Percentiles rank a stretch among this genome's conserved stretches.
Conservation (phyloP, 108 stramenopile species). For the Schizochytrium sp. region DNA sequence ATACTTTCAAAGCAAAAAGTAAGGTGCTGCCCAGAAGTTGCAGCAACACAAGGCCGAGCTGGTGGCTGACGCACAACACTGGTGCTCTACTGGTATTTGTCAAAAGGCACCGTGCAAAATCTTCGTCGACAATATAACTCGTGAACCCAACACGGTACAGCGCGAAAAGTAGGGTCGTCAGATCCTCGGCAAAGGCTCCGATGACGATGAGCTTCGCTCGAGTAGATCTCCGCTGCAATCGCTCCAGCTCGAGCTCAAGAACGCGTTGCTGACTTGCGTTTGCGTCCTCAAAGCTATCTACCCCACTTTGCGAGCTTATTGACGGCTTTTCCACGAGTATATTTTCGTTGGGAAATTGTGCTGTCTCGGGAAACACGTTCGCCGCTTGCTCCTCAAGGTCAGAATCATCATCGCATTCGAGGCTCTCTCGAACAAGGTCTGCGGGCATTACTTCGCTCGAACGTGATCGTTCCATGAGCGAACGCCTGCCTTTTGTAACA, state of each 20-base stretch:
- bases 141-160: background rate
- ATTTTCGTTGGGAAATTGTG: too few species aligned
- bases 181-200: background rate
- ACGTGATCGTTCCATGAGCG: background rate
- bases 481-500: background rate
- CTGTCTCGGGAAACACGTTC: too few species aligned
- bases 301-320: background rate
- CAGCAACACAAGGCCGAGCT: background rate
- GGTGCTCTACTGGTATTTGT: background rate
- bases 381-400: too few species aligned
- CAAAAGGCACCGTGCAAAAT: background rate
- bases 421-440: background rate
- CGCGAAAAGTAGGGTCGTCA: background rate
- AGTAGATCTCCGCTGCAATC: background rate
- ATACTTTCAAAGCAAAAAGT: background rate
- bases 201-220: background rate
- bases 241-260: background rate
- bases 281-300: background rate
- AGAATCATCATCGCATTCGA: background rate
- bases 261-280: background rate
- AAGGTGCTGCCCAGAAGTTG: background rate
- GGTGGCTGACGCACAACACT: background rate
- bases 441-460: background rate
- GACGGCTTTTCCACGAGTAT: background rate
- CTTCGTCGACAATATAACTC: background rate